These are phyloP conservation scores for Draba incana DNA, from an alignment of 345 rosid genomes.

Conservation along the genomic window DNA sequence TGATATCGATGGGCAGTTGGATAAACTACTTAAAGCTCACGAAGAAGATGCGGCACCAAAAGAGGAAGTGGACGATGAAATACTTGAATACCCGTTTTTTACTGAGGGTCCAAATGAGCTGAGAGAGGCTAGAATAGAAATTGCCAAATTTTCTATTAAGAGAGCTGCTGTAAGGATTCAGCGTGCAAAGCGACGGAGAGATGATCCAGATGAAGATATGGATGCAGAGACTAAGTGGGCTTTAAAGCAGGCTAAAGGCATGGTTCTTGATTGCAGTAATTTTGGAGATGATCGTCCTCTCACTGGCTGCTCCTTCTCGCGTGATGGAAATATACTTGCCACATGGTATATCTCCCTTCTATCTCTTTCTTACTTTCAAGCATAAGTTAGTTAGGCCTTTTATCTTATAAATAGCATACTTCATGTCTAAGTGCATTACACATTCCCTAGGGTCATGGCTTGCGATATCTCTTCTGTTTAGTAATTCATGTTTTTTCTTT, in stretches of 20 bases:
- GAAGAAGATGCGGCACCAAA: conserved; percentile 73
- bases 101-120: conserved; percentile 84
- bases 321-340: conserved; percentile 78
- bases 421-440: conserved; percentile 5
- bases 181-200: conserved; percentile 68
- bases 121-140: conserved; percentile 67
- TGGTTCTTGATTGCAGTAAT: conserved; percentile 82
- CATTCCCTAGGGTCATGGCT: conserved; percentile 21
- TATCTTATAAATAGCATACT: not conserved
- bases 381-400: conserved; percentile 21
- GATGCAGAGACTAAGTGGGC: conserved; percentile 87
- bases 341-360: conserved; percentile 65
- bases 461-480: conserved; percentile 33
- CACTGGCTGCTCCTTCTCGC: conserved; percentile 89
- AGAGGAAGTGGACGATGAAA: conserved; percentile 69
- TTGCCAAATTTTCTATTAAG: conserved; percentile 70
- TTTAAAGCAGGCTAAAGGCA: conserved; percentile 60
- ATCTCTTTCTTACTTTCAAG: conserved; percentile 12
- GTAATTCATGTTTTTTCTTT: conserved; percentile 22
- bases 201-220: conserved; percentile 92
- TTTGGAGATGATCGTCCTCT: conserved; percentile 92
- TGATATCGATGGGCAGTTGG: conserved; percentile 81
- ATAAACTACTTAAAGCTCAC: conserved; percentile 79
- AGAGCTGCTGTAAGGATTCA: conserved; percentile 79
- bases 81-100: conserved; percentile 72